These are phyloP conservation scores for Pestalotiopsis sp. DNA, from an alignment of 2,329 filamentous ascomycete genomes.

Conservation along the genomic window DNA sequence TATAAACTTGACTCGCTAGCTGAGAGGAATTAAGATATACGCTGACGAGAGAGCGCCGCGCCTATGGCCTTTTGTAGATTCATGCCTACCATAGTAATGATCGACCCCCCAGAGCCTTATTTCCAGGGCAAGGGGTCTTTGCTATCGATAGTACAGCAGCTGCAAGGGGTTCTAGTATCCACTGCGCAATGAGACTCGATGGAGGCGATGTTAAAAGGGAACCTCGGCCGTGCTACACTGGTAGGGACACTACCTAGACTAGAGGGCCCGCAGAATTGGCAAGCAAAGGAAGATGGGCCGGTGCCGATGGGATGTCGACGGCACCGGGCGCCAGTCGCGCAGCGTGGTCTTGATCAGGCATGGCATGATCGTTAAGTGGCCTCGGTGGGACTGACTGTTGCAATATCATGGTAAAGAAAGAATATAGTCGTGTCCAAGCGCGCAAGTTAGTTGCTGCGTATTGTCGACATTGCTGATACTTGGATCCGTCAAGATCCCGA, in stretches of 20 bases:
- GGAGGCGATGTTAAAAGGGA: background rate
- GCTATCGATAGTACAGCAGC: background rate
- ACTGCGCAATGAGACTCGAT: background rate
- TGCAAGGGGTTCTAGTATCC: background rate
- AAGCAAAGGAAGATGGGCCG: background rate
- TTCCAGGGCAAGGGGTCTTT: background rate
- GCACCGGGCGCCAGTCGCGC: background rate
- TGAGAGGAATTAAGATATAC: background rate
- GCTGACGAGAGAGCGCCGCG: background rate
- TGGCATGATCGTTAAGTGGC: background rate
- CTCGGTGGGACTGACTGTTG: background rate
- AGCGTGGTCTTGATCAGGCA: background rate
- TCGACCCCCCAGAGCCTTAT: background rate
- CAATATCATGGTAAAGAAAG: background rate
- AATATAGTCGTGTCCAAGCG: background rate
- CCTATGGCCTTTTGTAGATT: background rate
- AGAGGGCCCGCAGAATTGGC: background rate
- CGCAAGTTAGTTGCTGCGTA: background rate
- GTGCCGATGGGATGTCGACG: background rate
- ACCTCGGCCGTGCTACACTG: background rate
- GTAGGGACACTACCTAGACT: background rate
- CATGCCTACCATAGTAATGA: background rate
- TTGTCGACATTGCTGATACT: background rate
- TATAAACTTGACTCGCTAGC: slow-evolving; percentile 2
- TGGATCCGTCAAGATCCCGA: background rate